These are phyloP conservation scores for Amphirosellinia nigrospora DNA, from an alignment of 495 filamentous ascomycete genomes.

Conservation along the genomic window DNA sequence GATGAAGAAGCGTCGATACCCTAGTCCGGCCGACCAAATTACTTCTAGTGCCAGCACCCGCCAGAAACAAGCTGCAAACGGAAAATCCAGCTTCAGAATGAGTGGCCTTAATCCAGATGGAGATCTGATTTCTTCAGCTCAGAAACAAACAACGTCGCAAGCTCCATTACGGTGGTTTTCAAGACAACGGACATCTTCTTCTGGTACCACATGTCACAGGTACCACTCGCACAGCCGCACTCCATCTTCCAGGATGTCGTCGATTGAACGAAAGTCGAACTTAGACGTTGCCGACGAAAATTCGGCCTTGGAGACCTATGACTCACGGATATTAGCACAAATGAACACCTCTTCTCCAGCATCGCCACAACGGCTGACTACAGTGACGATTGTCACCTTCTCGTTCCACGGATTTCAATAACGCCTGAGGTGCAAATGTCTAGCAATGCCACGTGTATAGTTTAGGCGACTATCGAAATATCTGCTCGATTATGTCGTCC, in stretches of 20 bases:
- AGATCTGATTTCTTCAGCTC: not conserved
- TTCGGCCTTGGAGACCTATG: slow-evolving; percentile 14
- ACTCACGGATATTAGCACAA: not conserved
- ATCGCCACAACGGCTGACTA: slow-evolving; percentile 17
- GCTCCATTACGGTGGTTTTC: slow-evolving; percentile 32
- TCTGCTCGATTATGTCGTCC: slow-evolving; percentile 43
- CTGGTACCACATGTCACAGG: slow-evolving; percentile 26
- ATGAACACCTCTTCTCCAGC: slow-evolving; percentile 4
- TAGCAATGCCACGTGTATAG: slow-evolving; percentile 34
- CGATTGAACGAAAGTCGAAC: slow-evolving; percentile 19
- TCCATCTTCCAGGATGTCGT: slow-evolving; percentile 32
- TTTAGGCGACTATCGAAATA: slow-evolving; percentile 58
- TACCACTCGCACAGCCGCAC: slow-evolving; percentile 22
- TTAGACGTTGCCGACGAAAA: slow-evolving; percentile 10
- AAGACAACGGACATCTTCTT: slow-evolving; percentile 29
- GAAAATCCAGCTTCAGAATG: not conserved
- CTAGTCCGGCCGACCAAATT: not conserved
- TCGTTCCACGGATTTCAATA: slow-evolving; percentile 49
- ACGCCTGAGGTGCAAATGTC: slow-evolving; percentile 61
- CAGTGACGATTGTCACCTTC: slow-evolving; percentile 40
- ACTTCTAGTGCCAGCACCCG: not conserved
- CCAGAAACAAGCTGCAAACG: not conserved
- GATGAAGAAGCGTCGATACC: slow-evolving; percentile 32
- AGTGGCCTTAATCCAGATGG: not conserved
- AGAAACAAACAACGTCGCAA: slow-evolving; percentile 1